Conservation (phyloP, 139 green algal species). For the Chlamydomonas sp. region DNA sequence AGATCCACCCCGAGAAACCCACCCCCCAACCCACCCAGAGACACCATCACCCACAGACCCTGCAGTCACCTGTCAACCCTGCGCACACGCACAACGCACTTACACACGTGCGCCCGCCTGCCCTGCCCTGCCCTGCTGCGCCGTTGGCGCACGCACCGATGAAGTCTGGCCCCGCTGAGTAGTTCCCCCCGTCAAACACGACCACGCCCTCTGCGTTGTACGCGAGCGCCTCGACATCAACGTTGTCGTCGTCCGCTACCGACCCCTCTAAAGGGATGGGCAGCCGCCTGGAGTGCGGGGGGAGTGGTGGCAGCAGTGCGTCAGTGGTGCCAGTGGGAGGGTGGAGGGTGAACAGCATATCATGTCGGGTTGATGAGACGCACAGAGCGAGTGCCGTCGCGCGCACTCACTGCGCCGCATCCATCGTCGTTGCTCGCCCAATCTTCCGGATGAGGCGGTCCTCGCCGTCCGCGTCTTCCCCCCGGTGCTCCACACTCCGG, state of each 20-base stretch:
- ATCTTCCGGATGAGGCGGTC: slow-evolving; percentile 22
- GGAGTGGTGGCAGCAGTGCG: background rate
- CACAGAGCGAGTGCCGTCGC: too few relatives aligned
- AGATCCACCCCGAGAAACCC: background rate
- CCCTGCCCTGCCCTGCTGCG: background rate
- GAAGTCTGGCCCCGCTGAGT: slow-evolving; percentile 41
- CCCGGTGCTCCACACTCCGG: slow-evolving; percentile 23
- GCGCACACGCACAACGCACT: too few relatives aligned
- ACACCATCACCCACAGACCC: background rate
- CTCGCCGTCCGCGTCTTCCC: background rate
- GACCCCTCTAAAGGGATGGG: too few relatives aligned
- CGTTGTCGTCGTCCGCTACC: background rate
- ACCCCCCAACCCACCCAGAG: background rate
- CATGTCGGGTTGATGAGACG: too few relatives aligned
- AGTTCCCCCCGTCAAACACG: slow-evolving; percentile 43
- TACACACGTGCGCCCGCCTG: too few relatives aligned
- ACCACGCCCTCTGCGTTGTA: slow-evolving; percentile 40
- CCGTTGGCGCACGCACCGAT: slow-evolving; percentile 36
- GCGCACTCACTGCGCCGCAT: background rate
- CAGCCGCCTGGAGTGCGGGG: background rate
- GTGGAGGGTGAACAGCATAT: too few relatives aligned
- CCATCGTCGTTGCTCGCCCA: slow-evolving; percentile 1
- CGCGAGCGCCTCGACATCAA: slow-evolving; percentile 36
- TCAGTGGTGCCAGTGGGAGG: too few relatives aligned
- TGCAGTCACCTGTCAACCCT: background rate